Evolutionary conservation across 2,329 filamentous ascomycete genomes (phyloP).

Genomic region (Calonectria pseudoturangicola): DNA sequence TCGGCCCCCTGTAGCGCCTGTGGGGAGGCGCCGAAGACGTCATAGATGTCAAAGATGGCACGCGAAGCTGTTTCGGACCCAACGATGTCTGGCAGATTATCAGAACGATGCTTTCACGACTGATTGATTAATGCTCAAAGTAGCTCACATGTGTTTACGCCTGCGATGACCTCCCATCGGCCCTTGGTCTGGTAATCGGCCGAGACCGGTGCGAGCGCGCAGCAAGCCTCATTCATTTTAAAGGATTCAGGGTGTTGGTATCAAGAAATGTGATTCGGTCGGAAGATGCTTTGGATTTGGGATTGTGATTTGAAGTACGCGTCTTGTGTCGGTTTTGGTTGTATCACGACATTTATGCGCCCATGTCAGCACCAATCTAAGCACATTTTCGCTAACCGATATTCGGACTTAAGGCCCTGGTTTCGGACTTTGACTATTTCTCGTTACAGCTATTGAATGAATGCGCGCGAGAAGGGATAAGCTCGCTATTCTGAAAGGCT

Average conservation of each 20-base stretch:
- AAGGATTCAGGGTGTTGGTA: neutral
- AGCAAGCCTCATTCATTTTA: conserved; percentile 51
- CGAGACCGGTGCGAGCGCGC: conserved; percentile 60
- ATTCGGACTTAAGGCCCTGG: conserved; percentile 1
- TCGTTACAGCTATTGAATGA: neutral
- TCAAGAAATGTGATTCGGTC: neutral
- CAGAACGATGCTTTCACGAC: neutral
- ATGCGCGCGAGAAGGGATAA: neutral
- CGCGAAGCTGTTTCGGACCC: conserved; percentile 7
- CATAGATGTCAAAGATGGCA: conserved; percentile 64
- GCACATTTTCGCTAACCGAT: conserved; percentile 2
- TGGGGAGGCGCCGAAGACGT: conserved; percentile 66
- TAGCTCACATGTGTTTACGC: conserved; percentile 64
- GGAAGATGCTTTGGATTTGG: too few relatives aligned
- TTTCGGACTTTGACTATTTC: conserved; percentile 10
- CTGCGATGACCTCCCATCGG: conserved; percentile 62
- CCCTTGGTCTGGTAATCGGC: conserved; percentile 64
- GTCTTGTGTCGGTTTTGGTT: neutral
- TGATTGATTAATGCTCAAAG: neutral
- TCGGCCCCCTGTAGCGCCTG: conserved; percentile 71
- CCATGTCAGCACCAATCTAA: conserved; percentile 11
- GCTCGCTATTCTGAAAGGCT: neutral
- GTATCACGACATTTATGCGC: neutral
- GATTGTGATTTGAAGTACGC: neutral
- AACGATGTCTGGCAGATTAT: conserved; percentile 56